Evolutionary conservation across 140 eudicot genomes (phyloP), one percentile per base, ranked within the genome.

Genomic region (Ambrosia hybrid): DNA sequence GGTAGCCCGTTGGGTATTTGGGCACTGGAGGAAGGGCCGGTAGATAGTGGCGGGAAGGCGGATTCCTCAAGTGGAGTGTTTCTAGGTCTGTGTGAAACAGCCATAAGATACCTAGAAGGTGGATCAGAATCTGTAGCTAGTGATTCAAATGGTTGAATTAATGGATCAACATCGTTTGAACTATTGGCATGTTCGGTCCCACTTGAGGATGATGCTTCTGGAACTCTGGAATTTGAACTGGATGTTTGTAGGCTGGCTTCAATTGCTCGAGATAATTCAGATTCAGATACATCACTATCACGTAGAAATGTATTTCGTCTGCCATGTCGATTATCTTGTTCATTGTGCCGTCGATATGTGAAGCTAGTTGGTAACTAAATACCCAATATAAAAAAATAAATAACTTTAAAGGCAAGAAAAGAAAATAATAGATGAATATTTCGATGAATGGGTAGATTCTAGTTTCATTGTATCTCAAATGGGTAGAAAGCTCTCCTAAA

Each of bases 361-460:
- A 94, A 94, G 79, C 97, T 94, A 43, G 95, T 86, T 49, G 99
- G 99, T 73, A 94, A 77, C 97, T 93, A 75, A 6, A 36, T 52
- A 36, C 14, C 3, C 39, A 65, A 57, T 26, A 43, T 5, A 46
- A 11, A 3, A 34, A 33, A 33, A 33, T 0, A 60, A 12, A 8
- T 6, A 2, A 34, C 2, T 21, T 57, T 16, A 11, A 13, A 64
- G 10, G 9, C 3, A 7, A 55, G 16, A 6, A 52, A 5, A 13
- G 36, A 62, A 36, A 13, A 62, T 62, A 57, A 41, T 1, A 41
- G 48, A 41, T 41, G 9, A 41, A 41, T 4, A 41, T 8, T 41
- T 41, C 3, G 9, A 30, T 30, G 34, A 30, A 30, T 30, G 34
- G 34, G 34, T 30, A 2, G 34, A 30, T 30, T 1, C 34, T 30